A percentile compares a stretch with the other conserved stretches of the same genome.
Evolutionary conservation across 441 rosid species (phyloP).

Genomic region (Rhodomyrtus psidioides): DNA sequence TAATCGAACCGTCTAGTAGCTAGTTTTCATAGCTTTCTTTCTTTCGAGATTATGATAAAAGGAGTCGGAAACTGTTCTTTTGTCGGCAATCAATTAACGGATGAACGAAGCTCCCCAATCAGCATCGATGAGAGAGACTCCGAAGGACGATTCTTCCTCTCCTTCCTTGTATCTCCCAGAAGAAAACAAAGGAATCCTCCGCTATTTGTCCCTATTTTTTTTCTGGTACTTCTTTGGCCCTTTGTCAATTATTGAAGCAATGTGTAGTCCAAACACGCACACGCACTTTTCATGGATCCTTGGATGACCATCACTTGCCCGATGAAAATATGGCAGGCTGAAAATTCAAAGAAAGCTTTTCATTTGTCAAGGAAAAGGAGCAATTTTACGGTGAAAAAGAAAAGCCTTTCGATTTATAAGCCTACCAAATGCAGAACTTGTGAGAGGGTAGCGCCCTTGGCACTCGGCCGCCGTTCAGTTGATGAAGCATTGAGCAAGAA

Average conservation of each 20-base stretch:
- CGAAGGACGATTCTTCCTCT: neutral
- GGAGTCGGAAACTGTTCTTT: neutral
- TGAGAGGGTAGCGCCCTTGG: no score
- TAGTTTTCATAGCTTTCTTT: neutral
- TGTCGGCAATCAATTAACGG: neutral
- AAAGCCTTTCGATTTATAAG: neutral
- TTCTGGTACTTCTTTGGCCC: neutral
- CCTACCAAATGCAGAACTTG: neutral
- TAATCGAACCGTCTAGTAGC: no score
- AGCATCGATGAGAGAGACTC: neutral
- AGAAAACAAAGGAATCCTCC: neutral
- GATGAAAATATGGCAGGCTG: neutral
- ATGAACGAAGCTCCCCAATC: neutral
- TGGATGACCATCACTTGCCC: neutral
- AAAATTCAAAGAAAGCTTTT: neutral
- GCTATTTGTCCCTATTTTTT: neutral
- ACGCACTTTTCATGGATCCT: neutral
- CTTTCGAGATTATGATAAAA: neutral
- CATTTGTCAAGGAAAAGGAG: neutral
- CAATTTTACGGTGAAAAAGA: neutral
- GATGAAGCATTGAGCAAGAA: no score
- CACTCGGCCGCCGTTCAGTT: no score
- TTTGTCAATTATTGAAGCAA: neutral
- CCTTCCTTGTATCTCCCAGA: neutral
- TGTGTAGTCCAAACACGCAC: accelerated